These are phyloP conservation scores for Cetraspora pellucida DNA, from an alignment of 192 early-diverging fungal genomes.

Conservation along the genomic window DNA sequence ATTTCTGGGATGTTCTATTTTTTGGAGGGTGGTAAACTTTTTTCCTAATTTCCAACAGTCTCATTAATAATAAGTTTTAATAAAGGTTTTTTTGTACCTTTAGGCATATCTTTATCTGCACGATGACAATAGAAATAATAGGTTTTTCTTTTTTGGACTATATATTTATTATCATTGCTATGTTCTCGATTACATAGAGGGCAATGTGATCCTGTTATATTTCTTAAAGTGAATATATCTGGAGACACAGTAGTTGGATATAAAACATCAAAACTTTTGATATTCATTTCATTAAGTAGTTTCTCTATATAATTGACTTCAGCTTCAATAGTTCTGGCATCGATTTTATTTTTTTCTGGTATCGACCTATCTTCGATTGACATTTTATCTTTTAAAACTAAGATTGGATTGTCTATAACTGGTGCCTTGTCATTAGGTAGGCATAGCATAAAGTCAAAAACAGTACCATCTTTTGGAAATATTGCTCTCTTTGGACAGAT, in stretches of 20 bases:
- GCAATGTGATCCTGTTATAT: neutral
- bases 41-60: neutral
- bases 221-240: neutral
- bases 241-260: neutral
- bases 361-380: too few relatives aligned
- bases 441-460: conserved; percentile 14
- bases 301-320: conserved; percentile 5
- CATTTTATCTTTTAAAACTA: neutral
- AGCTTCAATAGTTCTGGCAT: neutral
- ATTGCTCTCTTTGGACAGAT: conserved; percentile 9
- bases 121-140: neutral
- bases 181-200: neutral
- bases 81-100: neutral
- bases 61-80: neutral
- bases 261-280: conserved; percentile 11
- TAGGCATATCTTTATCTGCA: neutral
- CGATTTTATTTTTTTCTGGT: neutral
- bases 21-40: neutral
- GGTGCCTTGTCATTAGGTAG: conserved; percentile 6
- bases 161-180: conserved; percentile 11
- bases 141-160: neutral
- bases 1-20: neutral
- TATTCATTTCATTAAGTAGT: neutral
- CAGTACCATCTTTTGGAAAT: neutral
- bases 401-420: conserved; percentile 19